Conservation (phyloP, 1,139 yeast genomes). For the Lodderomyces beijingensis region DNA sequence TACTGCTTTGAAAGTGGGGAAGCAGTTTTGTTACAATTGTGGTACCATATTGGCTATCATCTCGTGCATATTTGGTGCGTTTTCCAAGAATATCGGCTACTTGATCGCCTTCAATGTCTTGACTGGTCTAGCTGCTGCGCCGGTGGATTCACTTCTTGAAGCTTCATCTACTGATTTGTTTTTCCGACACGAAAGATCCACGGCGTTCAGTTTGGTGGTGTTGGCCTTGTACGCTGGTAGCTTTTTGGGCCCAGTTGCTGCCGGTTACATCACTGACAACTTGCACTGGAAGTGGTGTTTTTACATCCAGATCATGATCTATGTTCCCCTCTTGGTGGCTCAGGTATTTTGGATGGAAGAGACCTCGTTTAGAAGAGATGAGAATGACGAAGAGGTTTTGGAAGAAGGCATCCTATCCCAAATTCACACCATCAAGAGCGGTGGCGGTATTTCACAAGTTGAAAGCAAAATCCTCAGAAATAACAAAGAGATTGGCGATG, state of each 20-base stretch:
- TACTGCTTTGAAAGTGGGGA: constrained; percentile 37
- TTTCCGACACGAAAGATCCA: constrained; percentile 45
- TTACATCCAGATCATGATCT: constrained; percentile 43
- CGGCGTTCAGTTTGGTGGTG: constrained; percentile 31
- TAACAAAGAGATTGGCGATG: no score
- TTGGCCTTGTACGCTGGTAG: constrained; percentile 42
- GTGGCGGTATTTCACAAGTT: no score
- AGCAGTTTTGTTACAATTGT: constrained; percentile 32
- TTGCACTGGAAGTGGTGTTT: constrained; percentile 45
- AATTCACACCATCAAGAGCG: constrained; percentile 17
- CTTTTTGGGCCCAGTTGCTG: constrained; percentile 41
- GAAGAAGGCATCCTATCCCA: constrained; percentile 22
- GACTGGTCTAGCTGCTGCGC: constrained; percentile 44
- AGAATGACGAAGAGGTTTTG: constrained; percentile 12
- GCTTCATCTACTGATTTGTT: constrained; percentile 45
- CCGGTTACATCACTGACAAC: constrained; percentile 37
- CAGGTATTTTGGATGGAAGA: constrained; percentile 44
- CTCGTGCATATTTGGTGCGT: constrained; percentile 35
- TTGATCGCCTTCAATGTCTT: constrained; percentile 28
- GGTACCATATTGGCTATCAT: constrained; percentile 30
- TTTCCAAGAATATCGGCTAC: no score
- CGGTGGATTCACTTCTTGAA: constrained; percentile 46
- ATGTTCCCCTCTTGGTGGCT: no score
- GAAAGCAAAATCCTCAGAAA: no score
- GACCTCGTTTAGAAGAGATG: constrained; percentile 26